Evolutionary conservation across 305 asterid genomes (phyloP), one percentile per base, ranked within the genome.

Genomic region (Fraxinus platypoda): DNA sequence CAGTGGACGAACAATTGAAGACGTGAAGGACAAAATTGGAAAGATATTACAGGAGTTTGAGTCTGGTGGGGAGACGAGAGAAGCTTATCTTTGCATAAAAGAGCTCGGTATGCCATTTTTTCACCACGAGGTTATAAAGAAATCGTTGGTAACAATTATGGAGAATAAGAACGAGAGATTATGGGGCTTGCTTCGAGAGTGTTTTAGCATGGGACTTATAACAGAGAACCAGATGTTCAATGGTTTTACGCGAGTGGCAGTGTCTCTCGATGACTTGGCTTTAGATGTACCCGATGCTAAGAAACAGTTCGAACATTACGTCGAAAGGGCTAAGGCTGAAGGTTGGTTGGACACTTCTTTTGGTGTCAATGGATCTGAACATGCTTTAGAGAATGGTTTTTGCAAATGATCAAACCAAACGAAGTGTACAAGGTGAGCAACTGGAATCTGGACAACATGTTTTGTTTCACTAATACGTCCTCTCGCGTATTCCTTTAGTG

Each of bases 101-200:
- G 99, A 95, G 64, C 78, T 95, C 21, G 93, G 98, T 13, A 95
- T 95, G 99, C 97, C 99, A 12, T 95, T 95, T 75, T 95, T 95
- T 23, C 99, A 95, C 76, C 99, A 95, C 66, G 98, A 95, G 78
- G 98, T 94, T 2, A 97, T 95, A 81, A 95, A 95, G 85, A 94
- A 90, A 80, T 84, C 90, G 3, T 25, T 95, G 78, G 93, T 94
- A 74, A 84, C 85, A 2, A 87, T 94, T 4, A 94, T 93, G 90
- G 98, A 95, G 93, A 94, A 88, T 70, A 91, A 87, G 86, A 90
- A 90, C 35, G 93, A 91, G 62, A 88, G 96, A 74, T 49, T 91
- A 80, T 95, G 99, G 98, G 37, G 85, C 9, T 82, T 95, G 79
- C 83, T 95, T 0, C 75, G 78, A 26, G 90, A 91, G 28, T 93